A percentile compares a stretch with the other conserved stretches of the same genome.
These are phyloP conservation scores for Coemansia sp. DNA, from an alignment of 192 early-diverging fungal genomes.

Conservation along the genomic window DNA sequence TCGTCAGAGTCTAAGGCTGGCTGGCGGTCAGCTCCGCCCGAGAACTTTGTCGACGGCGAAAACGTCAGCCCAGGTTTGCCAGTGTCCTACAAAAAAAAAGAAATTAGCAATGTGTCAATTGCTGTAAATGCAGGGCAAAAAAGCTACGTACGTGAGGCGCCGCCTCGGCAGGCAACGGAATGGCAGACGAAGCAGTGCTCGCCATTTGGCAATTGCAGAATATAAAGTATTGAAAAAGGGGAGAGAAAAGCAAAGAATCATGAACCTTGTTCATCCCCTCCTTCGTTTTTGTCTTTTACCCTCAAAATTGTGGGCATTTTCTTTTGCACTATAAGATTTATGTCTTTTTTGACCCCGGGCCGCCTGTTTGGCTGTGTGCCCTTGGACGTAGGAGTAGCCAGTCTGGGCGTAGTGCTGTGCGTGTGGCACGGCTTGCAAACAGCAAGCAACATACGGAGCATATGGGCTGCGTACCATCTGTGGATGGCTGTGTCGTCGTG, in stretches of 20 bases:
- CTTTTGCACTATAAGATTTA: background rate
- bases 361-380: conserved; percentile 27
- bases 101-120: no score
- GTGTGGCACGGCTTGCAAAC: conserved; percentile 24
- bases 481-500: conserved; percentile 47
- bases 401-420: conserved; percentile 5
- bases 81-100: conserved; percentile 21
- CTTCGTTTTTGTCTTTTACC: background rate
- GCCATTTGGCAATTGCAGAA: conserved; percentile 16
- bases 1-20: conserved; percentile 38
- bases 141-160: conserved; percentile 29
- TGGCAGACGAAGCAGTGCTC: conserved; percentile 41
- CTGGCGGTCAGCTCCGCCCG: conserved; percentile 13
- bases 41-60: conserved; percentile 45
- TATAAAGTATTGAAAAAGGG: conserved; percentile 7
- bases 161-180: conserved; percentile 30
- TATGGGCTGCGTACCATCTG: conserved; percentile 32
- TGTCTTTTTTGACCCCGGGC: background rate
- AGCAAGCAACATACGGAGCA: conserved; percentile 18
- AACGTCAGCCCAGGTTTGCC: conserved; percentile 36
- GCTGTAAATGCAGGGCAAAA: no score
- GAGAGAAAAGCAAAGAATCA: background rate
- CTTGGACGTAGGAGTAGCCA: conserved; percentile 15
- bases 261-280: background rate
- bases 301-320: background rate